Conservation (phyloP, 1,284 basidiomycete genomes). For the Ceratobasidium theobromae region DNA sequence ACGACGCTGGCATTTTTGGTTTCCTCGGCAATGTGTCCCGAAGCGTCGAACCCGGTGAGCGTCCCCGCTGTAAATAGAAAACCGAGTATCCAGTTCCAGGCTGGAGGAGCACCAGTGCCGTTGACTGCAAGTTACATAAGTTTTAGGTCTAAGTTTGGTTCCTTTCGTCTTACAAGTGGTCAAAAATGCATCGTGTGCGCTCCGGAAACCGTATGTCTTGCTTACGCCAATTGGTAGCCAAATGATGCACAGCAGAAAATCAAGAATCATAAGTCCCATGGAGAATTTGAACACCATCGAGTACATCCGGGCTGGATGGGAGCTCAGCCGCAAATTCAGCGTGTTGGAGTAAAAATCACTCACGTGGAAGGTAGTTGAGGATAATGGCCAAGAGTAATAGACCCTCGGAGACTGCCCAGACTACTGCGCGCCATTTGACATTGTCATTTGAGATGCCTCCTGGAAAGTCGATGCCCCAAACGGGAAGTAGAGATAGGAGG, state of each 20-base stretch:
- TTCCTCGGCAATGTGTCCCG: conserved; percentile 87
- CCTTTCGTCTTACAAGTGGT: conserved; percentile 61
- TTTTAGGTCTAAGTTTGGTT: not conserved
- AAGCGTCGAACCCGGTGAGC: conserved; percentile 84
- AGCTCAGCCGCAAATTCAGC: not conserved
- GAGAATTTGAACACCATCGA: conserved; percentile 74
- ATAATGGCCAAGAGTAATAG: conserved; percentile 67
- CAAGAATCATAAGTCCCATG: conserved; percentile 70
- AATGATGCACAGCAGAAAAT: conserved; percentile 80
- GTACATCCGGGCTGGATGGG: conserved; percentile 50
- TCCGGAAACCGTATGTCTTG: conserved; percentile 80
- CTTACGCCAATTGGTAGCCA: conserved; percentile 87
- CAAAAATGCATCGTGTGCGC: conserved; percentile 76
- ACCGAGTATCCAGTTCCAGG: conserved; percentile 84
- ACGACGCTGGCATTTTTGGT: conserved; percentile 81
- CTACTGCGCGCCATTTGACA: conserved; percentile 77
- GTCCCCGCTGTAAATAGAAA: conserved; percentile 82
- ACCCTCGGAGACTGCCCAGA: conserved; percentile 77
- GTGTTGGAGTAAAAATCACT: conserved; percentile 32
- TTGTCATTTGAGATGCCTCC: conserved; percentile 69
- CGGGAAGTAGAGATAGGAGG: conserved; percentile 74
- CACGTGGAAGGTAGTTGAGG: conserved; percentile 80
- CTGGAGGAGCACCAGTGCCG: conserved; percentile 78
- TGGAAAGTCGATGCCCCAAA: conserved; percentile 77
- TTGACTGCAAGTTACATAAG: conserved; percentile 58